Evolutionary conservation across 805 yeast genomes (phyloP).

Genomic region (Candida sithepensis): DNA sequence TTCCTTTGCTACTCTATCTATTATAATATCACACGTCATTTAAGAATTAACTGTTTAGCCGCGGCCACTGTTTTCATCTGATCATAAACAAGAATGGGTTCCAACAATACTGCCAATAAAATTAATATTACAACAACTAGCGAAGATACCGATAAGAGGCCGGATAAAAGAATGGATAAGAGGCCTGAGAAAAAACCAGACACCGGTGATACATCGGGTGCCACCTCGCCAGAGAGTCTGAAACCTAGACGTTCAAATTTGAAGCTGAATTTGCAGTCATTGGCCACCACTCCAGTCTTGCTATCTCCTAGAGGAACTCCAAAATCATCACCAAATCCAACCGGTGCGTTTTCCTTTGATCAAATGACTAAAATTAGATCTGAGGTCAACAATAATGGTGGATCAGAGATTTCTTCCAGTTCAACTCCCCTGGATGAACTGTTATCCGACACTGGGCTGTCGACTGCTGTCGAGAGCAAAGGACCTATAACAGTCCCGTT

Average conservation of each 20-base stretch:
- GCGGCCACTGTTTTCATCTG: too few species aligned
- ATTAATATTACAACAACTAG: background rate
- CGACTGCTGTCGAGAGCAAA: background rate
- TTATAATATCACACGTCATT: too few species aligned
- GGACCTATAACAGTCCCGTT: background rate
- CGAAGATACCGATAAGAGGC: background rate
- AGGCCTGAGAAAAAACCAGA: background rate
- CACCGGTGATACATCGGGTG: background rate
- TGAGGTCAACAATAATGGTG: conserved; percentile 2
- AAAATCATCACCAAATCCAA: conserved; percentile 22
- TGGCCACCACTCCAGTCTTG: conserved; percentile 24
- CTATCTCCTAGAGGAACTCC: conserved; percentile 33
- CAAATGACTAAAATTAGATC: conserved; percentile 11
- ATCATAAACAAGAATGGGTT: background rate
- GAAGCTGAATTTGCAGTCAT: conserved; percentile 22
- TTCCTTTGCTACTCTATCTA: too few species aligned
- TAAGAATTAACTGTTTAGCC: too few species aligned
- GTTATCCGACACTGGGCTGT: conserved; percentile 2
- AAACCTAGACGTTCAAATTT: conserved; percentile 12
- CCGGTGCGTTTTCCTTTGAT: conserved; percentile 15
- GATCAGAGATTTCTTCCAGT: background rate
- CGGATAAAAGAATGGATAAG: too few species aligned
- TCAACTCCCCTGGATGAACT: conserved; percentile 13
- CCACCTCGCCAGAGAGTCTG: background rate
- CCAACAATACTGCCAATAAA: background rate